A percentile compares a stretch with the other conserved stretches of the same genome.
These are phyloP conservation scores for Penicillium thymicola DNA, from an alignment of 2,329 filamentous ascomycete species.

Conservation along the genomic window DNA sequence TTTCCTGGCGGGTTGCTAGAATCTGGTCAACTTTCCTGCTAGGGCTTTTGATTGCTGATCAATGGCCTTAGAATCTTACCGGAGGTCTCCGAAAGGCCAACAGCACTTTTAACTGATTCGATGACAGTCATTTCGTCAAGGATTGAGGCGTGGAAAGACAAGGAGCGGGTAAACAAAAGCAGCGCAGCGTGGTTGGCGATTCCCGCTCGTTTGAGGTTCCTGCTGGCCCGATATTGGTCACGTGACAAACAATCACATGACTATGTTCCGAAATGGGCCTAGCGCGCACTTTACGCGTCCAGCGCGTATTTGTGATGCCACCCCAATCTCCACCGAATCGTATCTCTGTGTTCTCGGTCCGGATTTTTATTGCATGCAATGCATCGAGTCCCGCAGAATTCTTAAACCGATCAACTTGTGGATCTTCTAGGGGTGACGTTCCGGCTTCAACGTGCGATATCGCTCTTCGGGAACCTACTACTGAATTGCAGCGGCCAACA, in stretches of 20 bases:
- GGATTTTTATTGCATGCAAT: constrained; percentile 16
- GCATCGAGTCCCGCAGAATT: constrained; percentile 12
- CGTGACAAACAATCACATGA: constrained; percentile 21
- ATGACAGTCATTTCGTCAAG: constrained; percentile 44
- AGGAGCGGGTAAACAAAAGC: constrained; percentile 18
- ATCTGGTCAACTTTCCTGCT: constrained; percentile 15
- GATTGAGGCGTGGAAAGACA: constrained; percentile 14
- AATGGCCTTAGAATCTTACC: constrained; percentile 35
- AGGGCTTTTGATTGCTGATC: constrained; percentile 9
- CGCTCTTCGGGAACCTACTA: constrained; percentile 23
- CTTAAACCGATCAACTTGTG: constrained; percentile 10
- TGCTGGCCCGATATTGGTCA: constrained; percentile 24
- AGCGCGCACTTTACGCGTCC: constrained; percentile 42
- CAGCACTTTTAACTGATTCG: constrained; percentile 49
- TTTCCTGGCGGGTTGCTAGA: constrained; percentile 66
- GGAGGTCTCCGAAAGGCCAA: constrained; percentile 43
- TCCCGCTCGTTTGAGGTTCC: constrained; percentile 29
- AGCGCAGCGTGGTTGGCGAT: constrained; percentile 26
- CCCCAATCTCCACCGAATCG: constrained; percentile 28
- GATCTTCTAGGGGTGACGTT: constrained; percentile 10
- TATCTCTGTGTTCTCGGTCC: constrained; percentile 27
- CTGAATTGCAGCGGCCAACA: constrained; percentile 20
- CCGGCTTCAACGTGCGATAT: constrained; percentile 15
- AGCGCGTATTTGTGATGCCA: constrained; percentile 34
- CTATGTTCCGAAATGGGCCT: constrained; percentile 6